Conservation (phyloP, 352 stramenopile species). For the Phytophthora europaea region DNA sequence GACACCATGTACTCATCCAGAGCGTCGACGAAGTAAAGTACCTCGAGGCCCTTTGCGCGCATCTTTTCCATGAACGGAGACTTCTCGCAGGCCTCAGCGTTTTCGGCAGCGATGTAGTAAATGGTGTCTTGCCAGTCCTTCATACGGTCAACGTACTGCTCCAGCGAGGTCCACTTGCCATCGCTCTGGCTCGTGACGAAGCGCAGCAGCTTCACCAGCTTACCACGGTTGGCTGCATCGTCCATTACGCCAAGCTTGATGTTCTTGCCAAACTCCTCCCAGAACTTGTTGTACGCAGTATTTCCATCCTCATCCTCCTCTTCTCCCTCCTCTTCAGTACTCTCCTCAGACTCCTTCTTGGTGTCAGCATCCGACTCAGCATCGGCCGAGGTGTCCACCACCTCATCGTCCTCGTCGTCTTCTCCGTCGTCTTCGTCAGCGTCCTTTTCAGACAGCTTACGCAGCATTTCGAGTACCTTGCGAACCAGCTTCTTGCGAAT, state of each 20-base stretch:
- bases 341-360: constrained; percentile 83
- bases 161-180: constrained; percentile 94
- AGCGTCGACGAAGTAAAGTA: constrained; percentile 98
- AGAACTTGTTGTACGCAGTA: constrained; percentile 98
- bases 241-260: constrained; percentile 99
- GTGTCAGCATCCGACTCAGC: constrained; percentile 69
- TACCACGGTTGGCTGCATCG: constrained; percentile 95
- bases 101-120: constrained; percentile 98
- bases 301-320: constrained; percentile 75
- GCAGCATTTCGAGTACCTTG: constrained; percentile 99
- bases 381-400: constrained; percentile 55
- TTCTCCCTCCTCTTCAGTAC: constrained; percentile 53
- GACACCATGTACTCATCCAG: constrained; percentile 99
- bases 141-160: constrained; percentile 98
- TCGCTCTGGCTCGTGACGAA: constrained; percentile 97
- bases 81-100: constrained; percentile 92
- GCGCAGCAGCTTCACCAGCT: constrained; percentile 97
- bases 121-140: constrained; percentile 99
- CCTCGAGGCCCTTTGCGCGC: constrained; percentile 97
- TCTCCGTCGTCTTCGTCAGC: constrained; percentile 86
- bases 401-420: constrained; percentile 64
- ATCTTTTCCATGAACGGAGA: constrained; percentile 98
- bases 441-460: constrained; percentile 92
- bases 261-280: constrained; percentile 97
- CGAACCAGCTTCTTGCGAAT: constrained; percentile 99